These are phyloP conservation scores for Letharia columbiana DNA, from an alignment of 495 filamentous ascomycete species.

Conservation along the genomic window DNA sequence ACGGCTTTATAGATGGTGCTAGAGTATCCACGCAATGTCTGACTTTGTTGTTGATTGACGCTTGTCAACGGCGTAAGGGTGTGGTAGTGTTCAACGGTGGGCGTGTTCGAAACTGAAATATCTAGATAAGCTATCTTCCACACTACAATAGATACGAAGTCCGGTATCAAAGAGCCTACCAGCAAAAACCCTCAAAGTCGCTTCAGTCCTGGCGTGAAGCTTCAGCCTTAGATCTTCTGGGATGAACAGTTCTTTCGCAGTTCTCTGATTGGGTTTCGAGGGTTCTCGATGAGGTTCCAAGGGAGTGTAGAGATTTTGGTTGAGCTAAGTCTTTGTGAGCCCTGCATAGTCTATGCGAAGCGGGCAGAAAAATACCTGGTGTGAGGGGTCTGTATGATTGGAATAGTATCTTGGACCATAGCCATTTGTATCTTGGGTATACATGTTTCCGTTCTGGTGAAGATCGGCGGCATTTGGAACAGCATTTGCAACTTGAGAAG, in stretches of 20 bases:
- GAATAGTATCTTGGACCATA: slow-evolving; percentile 17
- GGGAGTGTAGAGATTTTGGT: slow-evolving; percentile 91
- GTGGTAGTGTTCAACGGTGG: slow-evolving; percentile 74
- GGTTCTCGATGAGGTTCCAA: slow-evolving; percentile 73
- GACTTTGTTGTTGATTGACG: slow-evolving; percentile 58
- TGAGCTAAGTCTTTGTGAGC: slow-evolving; percentile 41
- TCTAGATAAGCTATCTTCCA: slow-evolving; percentile 2
- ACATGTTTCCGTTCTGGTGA: slow-evolving; percentile 24
- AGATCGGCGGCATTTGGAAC: slow-evolving; percentile 16
- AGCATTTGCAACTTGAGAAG: slow-evolving; percentile 21
- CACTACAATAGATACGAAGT: slow-evolving; percentile 6
- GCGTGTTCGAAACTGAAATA: slow-evolving; percentile 51
- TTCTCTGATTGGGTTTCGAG: slow-evolving; percentile 70
- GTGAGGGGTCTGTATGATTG: slow-evolving; percentile 8
- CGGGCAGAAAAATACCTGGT: slow-evolving; percentile 32
- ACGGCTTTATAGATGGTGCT: slow-evolving; percentile 97
- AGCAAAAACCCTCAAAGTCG: slow-evolving; percentile 72
- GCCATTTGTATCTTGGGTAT: slow-evolving; percentile 20
- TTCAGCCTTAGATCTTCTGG: slow-evolving; percentile 77
- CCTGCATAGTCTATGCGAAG: neutral
- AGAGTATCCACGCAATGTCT: slow-evolving; percentile 67
- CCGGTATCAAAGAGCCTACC: slow-evolving; percentile 42
- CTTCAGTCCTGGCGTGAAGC: slow-evolving; percentile 79
- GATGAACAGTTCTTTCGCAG: slow-evolving; percentile 83
- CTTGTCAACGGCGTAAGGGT: slow-evolving; percentile 67